phyloP scores from a whole-genome alignment of 2,329 filamentous ascomycete genomes.

The Fusarium xylarioides region DNA sequence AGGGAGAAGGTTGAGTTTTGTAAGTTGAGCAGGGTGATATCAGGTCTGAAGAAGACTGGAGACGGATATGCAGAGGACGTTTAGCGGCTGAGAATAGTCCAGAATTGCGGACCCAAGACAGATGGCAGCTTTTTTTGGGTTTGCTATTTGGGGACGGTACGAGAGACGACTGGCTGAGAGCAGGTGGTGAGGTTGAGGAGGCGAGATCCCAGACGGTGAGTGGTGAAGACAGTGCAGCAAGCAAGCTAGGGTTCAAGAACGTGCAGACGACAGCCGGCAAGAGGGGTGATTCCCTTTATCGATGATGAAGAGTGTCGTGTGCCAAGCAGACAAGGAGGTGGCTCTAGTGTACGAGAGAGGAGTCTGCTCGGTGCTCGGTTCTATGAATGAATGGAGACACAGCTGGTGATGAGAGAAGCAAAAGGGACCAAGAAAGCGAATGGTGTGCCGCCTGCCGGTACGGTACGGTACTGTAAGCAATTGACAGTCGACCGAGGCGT shows the following conservation, averaged over 20 bases:
- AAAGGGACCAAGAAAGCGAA: slow-evolving; percentile 19
- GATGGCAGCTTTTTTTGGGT: slow-evolving; percentile 34
- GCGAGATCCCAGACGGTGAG: slow-evolving; percentile 29
- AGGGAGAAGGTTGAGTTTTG: slow-evolving; percentile 38
- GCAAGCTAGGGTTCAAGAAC: slow-evolving; percentile 27
- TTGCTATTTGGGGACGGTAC: slow-evolving; percentile 28
- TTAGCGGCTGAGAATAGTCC: slow-evolving; percentile 36
- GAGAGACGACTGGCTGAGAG: slow-evolving; percentile 39
- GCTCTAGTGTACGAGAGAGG: slow-evolving; percentile 36
- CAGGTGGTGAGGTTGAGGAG: slow-evolving; percentile 33
- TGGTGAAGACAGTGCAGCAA: slow-evolving; percentile 34
- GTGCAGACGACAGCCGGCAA: slow-evolving; percentile 34
- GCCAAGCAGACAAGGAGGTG: slow-evolving; percentile 35
- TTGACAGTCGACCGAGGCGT: slow-evolving; percentile 27
- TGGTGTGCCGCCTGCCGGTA: slow-evolving; percentile 8
- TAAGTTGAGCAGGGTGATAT: slow-evolving; percentile 36
- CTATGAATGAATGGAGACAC: slow-evolving; percentile 7
- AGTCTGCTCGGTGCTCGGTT: slow-evolving; percentile 1
- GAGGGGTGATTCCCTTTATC: slow-evolving; percentile 42
- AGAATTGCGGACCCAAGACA: slow-evolving; percentile 34
- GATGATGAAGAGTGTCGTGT: slow-evolving; percentile 42
- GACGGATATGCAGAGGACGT: slow-evolving; percentile 37
- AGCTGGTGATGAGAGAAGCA: slow-evolving; percentile 26
- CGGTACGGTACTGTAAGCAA: slow-evolving; percentile 1
- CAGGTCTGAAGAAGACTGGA: slow-evolving; percentile 26